Conservation (phyloP, 192 early-diverging fungal genomes). For the Coemansia erecta region DNA sequence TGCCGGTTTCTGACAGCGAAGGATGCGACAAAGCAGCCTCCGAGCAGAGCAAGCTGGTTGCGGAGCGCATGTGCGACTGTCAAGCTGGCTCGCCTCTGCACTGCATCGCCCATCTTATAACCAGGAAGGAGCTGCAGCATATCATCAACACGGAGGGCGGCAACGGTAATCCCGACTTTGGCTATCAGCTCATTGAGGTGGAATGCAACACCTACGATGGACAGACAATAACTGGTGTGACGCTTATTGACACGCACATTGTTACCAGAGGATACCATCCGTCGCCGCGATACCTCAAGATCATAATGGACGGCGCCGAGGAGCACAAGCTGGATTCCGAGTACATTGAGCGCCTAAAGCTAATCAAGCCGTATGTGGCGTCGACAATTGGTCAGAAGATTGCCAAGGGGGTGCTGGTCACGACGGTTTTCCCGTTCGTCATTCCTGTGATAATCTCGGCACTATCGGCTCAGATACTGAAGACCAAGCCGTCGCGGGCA, state of each 20-base stretch:
- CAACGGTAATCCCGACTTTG: conserved; percentile 44
- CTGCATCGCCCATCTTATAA: conserved; percentile 44
- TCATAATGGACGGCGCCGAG: conserved; percentile 35
- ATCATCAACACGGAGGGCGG: conserved; percentile 51
- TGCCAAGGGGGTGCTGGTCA: conserved; percentile 23
- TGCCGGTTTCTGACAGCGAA: conserved; percentile 10
- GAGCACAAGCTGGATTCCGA: conserved; percentile 34
- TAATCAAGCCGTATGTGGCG: conserved; percentile 25
- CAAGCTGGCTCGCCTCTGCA: conserved; percentile 33
- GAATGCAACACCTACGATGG: conserved; percentile 33
- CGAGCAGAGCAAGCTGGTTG: conserved; percentile 4
- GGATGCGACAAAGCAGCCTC: neutral
- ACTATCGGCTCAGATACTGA: conserved; percentile 19
- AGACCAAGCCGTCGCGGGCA: conserved; percentile 23
- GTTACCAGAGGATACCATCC: conserved; percentile 17
- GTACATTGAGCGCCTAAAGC: conserved; percentile 31
- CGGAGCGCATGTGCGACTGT: conserved; percentile 5
- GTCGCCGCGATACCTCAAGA: conserved; percentile 39
- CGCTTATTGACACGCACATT: conserved; percentile 22
- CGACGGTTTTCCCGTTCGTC: conserved; percentile 16
- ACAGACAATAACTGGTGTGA: conserved; percentile 15
- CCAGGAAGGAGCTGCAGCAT: conserved; percentile 33
- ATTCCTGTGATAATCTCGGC: conserved; percentile 15
- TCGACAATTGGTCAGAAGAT: conserved; percentile 25
- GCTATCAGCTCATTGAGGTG: conserved; percentile 35